These are phyloP conservation scores for Penicillium mononematosum DNA, from an alignment of 495 filamentous ascomycete species.

Conservation along the genomic window DNA sequence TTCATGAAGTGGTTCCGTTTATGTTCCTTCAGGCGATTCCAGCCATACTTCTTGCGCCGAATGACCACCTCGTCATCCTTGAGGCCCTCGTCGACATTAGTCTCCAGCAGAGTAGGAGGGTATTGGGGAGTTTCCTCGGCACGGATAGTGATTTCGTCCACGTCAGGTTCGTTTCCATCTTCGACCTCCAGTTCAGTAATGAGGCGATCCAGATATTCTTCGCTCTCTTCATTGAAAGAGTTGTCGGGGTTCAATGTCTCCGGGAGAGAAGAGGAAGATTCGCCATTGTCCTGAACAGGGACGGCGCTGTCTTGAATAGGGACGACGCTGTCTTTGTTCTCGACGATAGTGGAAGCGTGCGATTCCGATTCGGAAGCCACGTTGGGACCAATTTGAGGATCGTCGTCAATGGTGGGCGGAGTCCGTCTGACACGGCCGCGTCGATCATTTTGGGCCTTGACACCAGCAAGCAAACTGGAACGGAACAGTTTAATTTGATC, in stretches of 20 bases:
- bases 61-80: constrained; percentile 64
- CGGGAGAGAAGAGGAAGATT: background rate
- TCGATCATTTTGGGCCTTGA: background rate
- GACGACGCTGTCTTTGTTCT: background rate
- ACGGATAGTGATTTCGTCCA: constrained; percentile 49
- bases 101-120: constrained; percentile 68
- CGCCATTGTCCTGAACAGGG: background rate
- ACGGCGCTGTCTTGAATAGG: background rate
- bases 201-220: constrained; percentile 74
- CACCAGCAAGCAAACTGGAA: background rate
- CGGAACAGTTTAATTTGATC: background rate
- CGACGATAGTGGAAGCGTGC: background rate
- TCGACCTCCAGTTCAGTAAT: constrained; percentile 80
- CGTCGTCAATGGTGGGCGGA: background rate
- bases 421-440: background rate
- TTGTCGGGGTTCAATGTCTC: background rate
- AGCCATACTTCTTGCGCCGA: constrained; percentile 76
- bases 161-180: constrained; percentile 63
- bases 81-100: constrained; percentile 68
- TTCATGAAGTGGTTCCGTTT: constrained; percentile 81
- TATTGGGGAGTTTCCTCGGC: constrained; percentile 43
- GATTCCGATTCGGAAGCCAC: background rate
- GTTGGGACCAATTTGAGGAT: background rate
- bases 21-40: constrained; percentile 88
- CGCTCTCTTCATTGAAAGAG: constrained; percentile 18